Evolutionary conservation across 306 rosid species (phyloP), one percentile per base, ranked within the genome.

Genomic region (Fagus sylvatica): DNA sequence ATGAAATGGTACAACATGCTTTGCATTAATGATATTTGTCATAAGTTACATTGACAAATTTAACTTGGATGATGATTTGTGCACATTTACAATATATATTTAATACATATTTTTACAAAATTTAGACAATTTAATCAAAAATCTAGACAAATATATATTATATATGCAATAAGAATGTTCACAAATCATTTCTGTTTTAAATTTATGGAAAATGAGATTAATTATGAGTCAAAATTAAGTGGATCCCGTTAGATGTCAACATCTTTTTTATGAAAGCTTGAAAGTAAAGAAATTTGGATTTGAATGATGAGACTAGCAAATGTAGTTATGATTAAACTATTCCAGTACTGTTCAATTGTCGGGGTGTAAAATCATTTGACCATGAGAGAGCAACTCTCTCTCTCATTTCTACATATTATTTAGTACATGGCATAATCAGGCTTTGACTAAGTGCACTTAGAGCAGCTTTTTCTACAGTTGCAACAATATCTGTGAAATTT

Each of bases 241-340:
- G 82, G 80, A 72, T 77, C 87, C 84, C 59, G 1, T 67, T 4
- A 80, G 42, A 46, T 75, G 74, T 75, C 78, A n/a, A 46, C 64
- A 53, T 62, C 70, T 33, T 0, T 16, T 72, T 72, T 54, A 72
- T 70, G 68, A 79, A 39, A 75, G 72, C 68, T 53, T 62, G 71
- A 79, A 53, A 41, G 71, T 70, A 69, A 53, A 40, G 74, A 13
- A 22, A 30, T 46, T 72, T 72, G 28, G 56, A 22, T 60, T 53
- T 33, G 54, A 75, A 57, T 28, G 37, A 59, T 71, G 19, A 65
- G 71, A 4, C 2, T n/a, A 48, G 48, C 36, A 49, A 70, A 68
- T 64, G 66, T 22, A 81, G 8, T 46, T 71, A 69, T 72, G 74
- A 78, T 61, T 80, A 36, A 76, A 73, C 69, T 73, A 59, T 46